Percentiles rank a stretch among this genome's conserved stretches.
phyloP scores from a whole-genome alignment of 2,329 filamentous ascomycete genomes.

The Sporothrix humicola region DNA sequence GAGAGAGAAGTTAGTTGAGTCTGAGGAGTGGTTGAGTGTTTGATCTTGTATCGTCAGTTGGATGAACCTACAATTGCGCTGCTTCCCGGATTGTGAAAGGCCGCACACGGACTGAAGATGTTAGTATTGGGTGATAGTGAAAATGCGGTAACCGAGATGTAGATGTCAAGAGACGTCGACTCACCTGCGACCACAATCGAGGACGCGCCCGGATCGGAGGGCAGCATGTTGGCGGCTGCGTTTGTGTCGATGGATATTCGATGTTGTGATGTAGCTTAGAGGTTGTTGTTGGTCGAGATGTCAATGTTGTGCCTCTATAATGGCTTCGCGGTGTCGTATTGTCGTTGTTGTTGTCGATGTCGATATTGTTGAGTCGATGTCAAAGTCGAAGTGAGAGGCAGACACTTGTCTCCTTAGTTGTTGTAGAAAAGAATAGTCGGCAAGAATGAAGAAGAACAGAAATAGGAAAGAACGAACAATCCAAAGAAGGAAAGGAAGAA shows the following conservation, averaged over 20 bases:
- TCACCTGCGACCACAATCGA: slow-evolving; percentile 66
- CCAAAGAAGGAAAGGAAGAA: background rate
- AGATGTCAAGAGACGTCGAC: slow-evolving; percentile 35
- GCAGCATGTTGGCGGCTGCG: slow-evolving; percentile 43
- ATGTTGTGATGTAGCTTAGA: background rate
- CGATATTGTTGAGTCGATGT: background rate
- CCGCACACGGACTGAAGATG: slow-evolving; percentile 65
- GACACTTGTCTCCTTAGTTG: slow-evolving; percentile 26
- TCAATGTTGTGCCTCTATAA: background rate
- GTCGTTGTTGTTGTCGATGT: background rate
- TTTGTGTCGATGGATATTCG: background rate
- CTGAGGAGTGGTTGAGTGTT: background rate
- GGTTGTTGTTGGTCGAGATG: background rate
- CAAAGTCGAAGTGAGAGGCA: background rate
- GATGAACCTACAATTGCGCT: slow-evolving; percentile 73
- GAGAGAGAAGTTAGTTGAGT: background rate
- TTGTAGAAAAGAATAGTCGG: background rate
- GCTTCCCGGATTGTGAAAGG: slow-evolving; percentile 89
- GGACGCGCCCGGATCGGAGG: slow-evolving; percentile 55
- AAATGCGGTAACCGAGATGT: background rate
- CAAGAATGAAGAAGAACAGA: slow-evolving; percentile 12
- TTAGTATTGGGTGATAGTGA: slow-evolving; percentile 35
- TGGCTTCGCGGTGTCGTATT: background rate
- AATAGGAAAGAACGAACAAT: background rate
- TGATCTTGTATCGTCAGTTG: background rate